Evolutionary conservation across 2,329 filamentous ascomycete genomes (phyloP).

Genomic region (Phoma sp.): DNA sequence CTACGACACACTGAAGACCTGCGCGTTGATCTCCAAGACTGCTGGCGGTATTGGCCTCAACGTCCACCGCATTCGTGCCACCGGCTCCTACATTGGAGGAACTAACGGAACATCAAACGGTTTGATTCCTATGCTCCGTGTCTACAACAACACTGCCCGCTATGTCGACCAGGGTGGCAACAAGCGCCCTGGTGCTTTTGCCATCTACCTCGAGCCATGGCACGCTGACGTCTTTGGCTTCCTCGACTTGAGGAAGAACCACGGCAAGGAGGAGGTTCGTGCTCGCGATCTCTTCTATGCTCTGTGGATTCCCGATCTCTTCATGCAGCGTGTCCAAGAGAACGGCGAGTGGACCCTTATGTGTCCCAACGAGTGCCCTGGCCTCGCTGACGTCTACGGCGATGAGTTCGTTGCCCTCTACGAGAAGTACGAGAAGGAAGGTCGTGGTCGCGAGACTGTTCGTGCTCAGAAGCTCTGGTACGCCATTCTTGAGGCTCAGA

Average conservation of each 20-base stretch:
- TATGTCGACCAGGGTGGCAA: conserved; percentile 99
- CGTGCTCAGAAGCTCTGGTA: conserved; percentile 99
- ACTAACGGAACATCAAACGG: conserved; percentile 99
- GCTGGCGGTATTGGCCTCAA: conserved; percentile 97
- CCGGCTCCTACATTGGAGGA: conserved; percentile 95
- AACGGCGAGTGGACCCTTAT: conserved; percentile 97
- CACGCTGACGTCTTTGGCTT: conserved; percentile 98
- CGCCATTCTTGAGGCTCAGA: conserved; percentile 96
- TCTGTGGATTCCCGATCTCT: conserved; percentile 97
- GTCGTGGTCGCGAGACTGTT: conserved; percentile 85
- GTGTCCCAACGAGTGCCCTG: conserved; percentile 96
- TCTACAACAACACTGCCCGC: conserved; percentile 98
- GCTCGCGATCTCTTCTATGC: conserved; percentile 97
- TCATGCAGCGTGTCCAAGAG: conserved; percentile 99
- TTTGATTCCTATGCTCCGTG: conserved; percentile 95
- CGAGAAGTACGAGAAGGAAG: conserved; percentile 84
- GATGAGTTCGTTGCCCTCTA: conserved; percentile 97
- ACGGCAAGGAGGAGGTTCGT: conserved; percentile 97
- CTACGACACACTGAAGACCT: conserved; percentile 98
- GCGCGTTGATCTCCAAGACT: conserved; percentile 99
- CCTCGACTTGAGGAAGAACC: conserved; percentile 97
- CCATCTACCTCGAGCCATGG: conserved; percentile 99
- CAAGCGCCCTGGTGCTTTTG: conserved; percentile 97
- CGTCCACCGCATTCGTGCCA: conserved; percentile 94
- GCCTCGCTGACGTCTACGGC: conserved; percentile 93